Base-by-base conservation (phyloP, 345 rosid genomes). In the Gossypium rotundifolium region DNA sequence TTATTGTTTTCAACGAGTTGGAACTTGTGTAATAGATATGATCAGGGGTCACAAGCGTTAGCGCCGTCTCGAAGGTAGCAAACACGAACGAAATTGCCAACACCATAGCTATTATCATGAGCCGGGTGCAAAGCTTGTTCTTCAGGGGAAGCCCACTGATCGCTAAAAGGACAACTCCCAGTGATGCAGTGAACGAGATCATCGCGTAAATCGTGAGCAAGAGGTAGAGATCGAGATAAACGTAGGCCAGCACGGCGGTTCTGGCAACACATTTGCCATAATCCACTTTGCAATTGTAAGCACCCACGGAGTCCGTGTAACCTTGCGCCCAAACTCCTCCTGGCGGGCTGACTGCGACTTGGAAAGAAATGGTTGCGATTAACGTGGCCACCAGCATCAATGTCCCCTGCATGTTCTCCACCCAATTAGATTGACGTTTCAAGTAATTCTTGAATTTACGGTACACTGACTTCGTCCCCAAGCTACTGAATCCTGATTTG, bases 311-410 rank as follows among this genome's bases (percentile, higher is more conserved):
- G 11, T 13, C 0, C 12, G n/a, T 62, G 45, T 16, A 2, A 29
- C 16, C 45, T 8, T 29, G 11, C 17, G 22, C 9, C 73, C 16
- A 51, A 69, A 69, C 42, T 0, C 81, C 79, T n/a, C 84, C 77
- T 0, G 81, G 79, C 3, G 84, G 81, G 2, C 48, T 78, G 46
- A 73, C 29, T 13, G 54, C 79, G 3, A 79, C 84, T 51, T 81
- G 84, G 75, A 63, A 78, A 1, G 84, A 79, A 66, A 78, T 80
- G 13, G 81, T 68, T 2, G 84, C 79, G 5, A 64, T 72, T 13
- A 78, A 45, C 2, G 73, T 59, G 1, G 79, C 81, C 4, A 73
- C 84, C n/a, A 81, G 77, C 77, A 78, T 72, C 22, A 81, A 38
- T 0, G 66, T 44, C 14, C 55, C 55, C 38, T 23, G 38, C 38